These are phyloP conservation scores for Funneliformis geosporum DNA, from an alignment of 192 early-diverging fungal species.

Conservation along the genomic window DNA sequence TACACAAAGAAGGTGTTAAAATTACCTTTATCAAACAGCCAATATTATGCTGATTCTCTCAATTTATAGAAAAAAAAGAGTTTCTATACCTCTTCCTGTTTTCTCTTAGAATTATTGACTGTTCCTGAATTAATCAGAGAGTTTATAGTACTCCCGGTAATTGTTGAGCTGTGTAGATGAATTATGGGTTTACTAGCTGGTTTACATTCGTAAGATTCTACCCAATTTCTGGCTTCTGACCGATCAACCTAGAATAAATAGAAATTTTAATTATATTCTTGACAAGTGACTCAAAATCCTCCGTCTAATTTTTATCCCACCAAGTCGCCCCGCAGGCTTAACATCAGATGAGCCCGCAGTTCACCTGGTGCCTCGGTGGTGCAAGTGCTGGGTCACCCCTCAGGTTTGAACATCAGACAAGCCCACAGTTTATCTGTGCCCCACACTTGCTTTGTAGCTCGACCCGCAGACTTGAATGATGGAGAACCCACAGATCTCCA, in stretches of 20 bases:
- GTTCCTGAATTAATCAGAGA: neutral
- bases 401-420: neutral
- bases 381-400: neutral
- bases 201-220: neutral
- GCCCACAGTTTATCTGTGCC: neutral
- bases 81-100: no score
- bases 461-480: conserved; percentile 15
- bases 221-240: neutral
- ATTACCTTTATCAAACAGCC: no score
- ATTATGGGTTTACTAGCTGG: neutral
- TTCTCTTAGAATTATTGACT: neutral
- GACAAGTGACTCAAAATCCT: neutral
- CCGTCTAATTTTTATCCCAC: neutral
- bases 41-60: no score
- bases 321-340: neutral
- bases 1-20: no score
- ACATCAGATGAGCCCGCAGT: neutral
- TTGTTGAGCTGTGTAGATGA: neutral
- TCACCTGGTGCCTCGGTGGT: neutral
- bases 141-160: neutral
- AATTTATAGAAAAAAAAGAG: no score
- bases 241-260: neutral
- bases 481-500: neutral
- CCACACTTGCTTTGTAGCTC: conserved; percentile 5
- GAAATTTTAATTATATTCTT: neutral